phyloP scores from a whole-genome alignment of 345 rosid genomes.

The Populus pruinosa region DNA sequence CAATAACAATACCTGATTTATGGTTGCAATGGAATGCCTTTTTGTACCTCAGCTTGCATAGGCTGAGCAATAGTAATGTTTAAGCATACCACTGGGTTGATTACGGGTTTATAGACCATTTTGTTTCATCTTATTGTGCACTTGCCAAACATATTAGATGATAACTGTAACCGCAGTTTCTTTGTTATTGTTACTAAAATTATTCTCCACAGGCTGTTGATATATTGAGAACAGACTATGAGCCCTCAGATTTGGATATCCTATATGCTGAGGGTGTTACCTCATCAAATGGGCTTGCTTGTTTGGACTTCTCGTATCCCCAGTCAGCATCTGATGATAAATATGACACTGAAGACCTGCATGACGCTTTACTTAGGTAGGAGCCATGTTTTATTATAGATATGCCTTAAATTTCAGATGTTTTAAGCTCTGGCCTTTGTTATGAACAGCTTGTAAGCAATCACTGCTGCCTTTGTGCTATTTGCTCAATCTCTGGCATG shows the following conservation, averaged over 20 bases:
- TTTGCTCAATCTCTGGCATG: not conserved
- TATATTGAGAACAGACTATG: constrained; percentile 72
- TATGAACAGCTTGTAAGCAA: not conserved
- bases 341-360: constrained; percentile 57
- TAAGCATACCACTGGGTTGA: not conserved
- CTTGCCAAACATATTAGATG: not conserved
- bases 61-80: not conserved
- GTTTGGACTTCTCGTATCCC: constrained; percentile 83
- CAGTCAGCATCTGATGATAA: constrained; percentile 54
- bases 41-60: not conserved
- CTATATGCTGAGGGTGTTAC: constrained; percentile 93
- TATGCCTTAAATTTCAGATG: not conserved
- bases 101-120: not conserved
- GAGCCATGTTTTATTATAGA: constrained; percentile 16
- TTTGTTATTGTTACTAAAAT: not conserved
- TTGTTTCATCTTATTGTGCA: not conserved
- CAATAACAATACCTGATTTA: not conserved
- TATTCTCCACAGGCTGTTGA: constrained; percentile 59
- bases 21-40: not conserved
- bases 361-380: constrained; percentile 70
- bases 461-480: not conserved
- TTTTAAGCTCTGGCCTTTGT: not conserved
- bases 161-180: not conserved
- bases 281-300: constrained; percentile 91
- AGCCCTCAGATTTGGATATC: constrained; percentile 93